A percentile compares a stretch with the other conserved stretches of the same genome.
Conservation (phyloP, 768 basidiomycete species). For the Chalciporus chontae region DNA sequence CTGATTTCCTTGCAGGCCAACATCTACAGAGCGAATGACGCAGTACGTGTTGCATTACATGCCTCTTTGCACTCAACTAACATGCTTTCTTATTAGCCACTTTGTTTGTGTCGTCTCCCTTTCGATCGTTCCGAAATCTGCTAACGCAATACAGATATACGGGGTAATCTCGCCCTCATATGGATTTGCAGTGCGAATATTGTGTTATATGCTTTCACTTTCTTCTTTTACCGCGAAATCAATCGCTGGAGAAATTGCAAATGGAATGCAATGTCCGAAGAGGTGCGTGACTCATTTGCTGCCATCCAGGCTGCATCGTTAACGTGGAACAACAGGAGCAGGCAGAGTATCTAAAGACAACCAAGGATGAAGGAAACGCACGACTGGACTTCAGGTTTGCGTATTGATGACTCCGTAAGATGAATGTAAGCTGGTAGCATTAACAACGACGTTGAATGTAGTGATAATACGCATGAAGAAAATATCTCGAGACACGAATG, state of each 20-base stretch:
- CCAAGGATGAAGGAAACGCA: slow-evolving; percentile 56
- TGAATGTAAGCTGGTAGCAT: neutral
- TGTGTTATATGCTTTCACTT: slow-evolving; percentile 32
- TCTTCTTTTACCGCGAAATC: slow-evolving; percentile 49
- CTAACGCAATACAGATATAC: slow-evolving; percentile 41
- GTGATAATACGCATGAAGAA: no score
- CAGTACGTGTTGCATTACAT: slow-evolving; percentile 24
- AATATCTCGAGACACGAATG: no score
- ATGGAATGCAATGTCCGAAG: slow-evolving; percentile 48
- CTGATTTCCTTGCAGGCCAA: slow-evolving; percentile 37
- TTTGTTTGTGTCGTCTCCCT: neutral
- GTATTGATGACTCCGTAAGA: slow-evolving; percentile 31
- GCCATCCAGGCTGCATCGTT: neutral
- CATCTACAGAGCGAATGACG: slow-evolving; percentile 53
- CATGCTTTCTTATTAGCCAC: neutral
- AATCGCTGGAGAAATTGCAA: slow-evolving; percentile 47
- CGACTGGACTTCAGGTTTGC: slow-evolving; percentile 60
- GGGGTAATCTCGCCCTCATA: slow-evolving; percentile 55
- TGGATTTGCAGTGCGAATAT: slow-evolving; percentile 52
- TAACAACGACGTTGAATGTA: no score
- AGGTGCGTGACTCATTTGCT: slow-evolving; percentile 33
- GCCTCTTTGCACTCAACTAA: neutral
- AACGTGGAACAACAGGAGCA: slow-evolving; percentile 38
- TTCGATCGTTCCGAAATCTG: no score
- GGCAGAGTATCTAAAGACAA: slow-evolving; percentile 53